Evolutionary conservation across 2,329 filamentous ascomycete genomes (phyloP).

Genomic region (Plenodomus lindquistii): DNA sequence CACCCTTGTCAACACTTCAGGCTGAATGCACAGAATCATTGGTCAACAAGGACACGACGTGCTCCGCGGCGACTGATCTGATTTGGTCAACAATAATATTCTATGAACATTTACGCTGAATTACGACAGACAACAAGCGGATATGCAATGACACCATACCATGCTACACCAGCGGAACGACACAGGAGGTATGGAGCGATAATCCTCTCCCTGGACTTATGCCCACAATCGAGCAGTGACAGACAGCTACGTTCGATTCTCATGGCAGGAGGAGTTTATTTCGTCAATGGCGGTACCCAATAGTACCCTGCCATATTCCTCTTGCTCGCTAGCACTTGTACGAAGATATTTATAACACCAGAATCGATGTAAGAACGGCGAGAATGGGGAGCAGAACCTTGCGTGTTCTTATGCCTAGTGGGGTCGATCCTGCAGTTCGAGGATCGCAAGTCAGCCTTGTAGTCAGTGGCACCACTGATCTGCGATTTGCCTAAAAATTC

Average conservation of each 20-base stretch:
- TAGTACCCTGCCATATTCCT: no score
- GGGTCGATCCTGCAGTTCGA: no score
- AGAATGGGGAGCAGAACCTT: no score
- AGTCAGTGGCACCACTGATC: no score
- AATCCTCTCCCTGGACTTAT: neutral
- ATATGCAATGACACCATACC: neutral
- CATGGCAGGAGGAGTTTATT: no score
- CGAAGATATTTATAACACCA: no score
- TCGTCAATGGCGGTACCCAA: no score
- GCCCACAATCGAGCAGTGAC: neutral
- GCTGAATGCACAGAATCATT: neutral
- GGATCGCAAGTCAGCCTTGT: no score
- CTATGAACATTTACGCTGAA: neutral
- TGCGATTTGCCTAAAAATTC: no score
- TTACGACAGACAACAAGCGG: neutral
- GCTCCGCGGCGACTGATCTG: neutral
- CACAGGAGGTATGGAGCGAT: neutral
- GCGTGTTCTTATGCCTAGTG: no score
- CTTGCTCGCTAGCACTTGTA: no score
- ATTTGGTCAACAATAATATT: neutral
- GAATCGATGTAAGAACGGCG: no score
- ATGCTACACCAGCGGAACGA: neutral
- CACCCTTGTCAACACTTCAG: neutral
- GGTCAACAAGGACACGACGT: neutral
- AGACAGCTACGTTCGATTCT: neutral